Conservation (phyloP, 768 basidiomycete genomes). For the Termitomyces sp. region DNA sequence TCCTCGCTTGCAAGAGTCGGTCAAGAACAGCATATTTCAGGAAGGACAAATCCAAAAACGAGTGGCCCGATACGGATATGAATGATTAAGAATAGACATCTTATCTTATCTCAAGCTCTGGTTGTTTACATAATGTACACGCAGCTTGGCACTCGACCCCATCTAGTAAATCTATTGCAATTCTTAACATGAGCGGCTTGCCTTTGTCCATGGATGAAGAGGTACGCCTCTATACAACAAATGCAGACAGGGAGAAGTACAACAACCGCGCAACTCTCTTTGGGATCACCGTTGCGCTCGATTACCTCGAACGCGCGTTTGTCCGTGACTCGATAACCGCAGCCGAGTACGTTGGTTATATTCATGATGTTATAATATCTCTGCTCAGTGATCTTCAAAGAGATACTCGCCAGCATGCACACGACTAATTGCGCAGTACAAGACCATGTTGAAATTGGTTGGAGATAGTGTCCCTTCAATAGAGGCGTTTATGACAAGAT, state of each 20-base stretch:
- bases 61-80: not conserved
- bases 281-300: conserved; percentile 86
- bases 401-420: conserved; percentile 98
- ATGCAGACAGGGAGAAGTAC: conserved; percentile 86
- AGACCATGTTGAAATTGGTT: conserved; percentile 95
- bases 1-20: not conserved
- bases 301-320: conserved; percentile 95
- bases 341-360: conserved; percentile 67
- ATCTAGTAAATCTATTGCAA: not conserved
- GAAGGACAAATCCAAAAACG: not conserved
- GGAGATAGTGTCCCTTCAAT: conserved; percentile 82
- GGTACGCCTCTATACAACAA: conserved; percentile 82
- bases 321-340: conserved; percentile 90
- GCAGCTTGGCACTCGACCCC: not conserved
- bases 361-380: conserved; percentile 22
- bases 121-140: not conserved
- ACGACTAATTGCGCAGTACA: conserved; percentile 91
- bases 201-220: conserved; percentile 79
- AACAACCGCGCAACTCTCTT: conserved; percentile 89
- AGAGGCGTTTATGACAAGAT: conserved; percentile 89
- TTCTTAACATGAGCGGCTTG: conserved; percentile 11
- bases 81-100: not conserved
- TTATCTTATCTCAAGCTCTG: not conserved
- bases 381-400: conserved; percentile 31
- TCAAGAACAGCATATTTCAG: not conserved